phyloP scores from a whole-genome alignment of 202 grass and related monocot genomes.

The Eragrostis tef region DNA sequence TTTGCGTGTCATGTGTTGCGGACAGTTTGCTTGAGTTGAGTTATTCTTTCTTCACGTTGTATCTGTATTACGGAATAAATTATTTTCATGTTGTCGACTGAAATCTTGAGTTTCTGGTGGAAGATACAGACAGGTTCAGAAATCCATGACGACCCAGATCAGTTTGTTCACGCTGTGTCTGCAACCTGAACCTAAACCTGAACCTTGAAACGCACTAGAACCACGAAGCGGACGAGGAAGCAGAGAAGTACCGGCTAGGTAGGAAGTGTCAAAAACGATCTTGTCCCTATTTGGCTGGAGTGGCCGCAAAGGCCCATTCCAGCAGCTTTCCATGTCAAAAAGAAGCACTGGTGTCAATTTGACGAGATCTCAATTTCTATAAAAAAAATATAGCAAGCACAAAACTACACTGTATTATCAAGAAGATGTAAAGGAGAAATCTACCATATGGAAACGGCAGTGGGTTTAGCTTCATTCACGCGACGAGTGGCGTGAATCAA shows the following conservation, averaged over 20 bases:
- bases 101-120: neutral
- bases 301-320: neutral
- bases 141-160: no score
- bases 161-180: no score
- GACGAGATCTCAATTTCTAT: neutral
- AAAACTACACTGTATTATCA: neutral
- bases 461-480: neutral
- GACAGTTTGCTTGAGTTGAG: no score
- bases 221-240: neutral
- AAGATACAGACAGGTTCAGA: neutral
- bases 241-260: neutral
- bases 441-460: neutral
- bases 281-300: constrained; percentile 8
- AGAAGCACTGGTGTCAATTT: neutral
- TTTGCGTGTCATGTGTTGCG: neutral
- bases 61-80: neutral
- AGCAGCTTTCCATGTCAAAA: neutral
- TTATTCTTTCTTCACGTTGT: neutral
- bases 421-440: neutral
- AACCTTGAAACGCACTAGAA: neutral
- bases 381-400: neutral
- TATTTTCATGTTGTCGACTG: neutral
- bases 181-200: no score
- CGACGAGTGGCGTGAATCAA: neutral
- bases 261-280: neutral